Evolutionary conservation across 192 early-diverging fungal species (phyloP).

Genomic region (Linnemannia zychae): DNA sequence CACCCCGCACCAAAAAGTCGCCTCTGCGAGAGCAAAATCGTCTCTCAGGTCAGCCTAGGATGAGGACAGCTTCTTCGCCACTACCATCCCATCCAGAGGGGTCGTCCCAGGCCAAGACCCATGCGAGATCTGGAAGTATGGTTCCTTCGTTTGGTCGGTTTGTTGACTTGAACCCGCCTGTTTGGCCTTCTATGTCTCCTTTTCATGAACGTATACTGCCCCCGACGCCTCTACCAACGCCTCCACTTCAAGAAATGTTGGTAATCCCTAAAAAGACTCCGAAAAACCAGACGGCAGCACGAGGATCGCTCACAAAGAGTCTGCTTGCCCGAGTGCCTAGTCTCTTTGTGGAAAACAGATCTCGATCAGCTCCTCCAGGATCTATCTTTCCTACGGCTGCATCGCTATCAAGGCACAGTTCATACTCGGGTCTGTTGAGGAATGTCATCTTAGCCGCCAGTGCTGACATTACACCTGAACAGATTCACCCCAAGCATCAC

Average conservation of each 20-base stretch:
- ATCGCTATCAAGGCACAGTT: not conserved
- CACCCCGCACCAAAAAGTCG: constrained; percentile 19
- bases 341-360: constrained; percentile 38
- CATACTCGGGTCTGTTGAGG: not conserved
- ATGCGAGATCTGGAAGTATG: not conserved
- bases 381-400: not conserved
- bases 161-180: not conserved
- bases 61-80: not conserved
- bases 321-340: constrained; percentile 4
- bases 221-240: not conserved
- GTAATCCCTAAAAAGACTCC: not conserved
- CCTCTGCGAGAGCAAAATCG: constrained; percentile 2
- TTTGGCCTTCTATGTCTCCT: constrained; percentile 49
- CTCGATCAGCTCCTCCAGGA: constrained; percentile 30
- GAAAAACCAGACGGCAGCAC: not conserved
- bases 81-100: not conserved
- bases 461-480: not conserved
- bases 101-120: not conserved
- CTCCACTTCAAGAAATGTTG: not conserved
- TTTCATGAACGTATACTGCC: constrained; percentile 6
- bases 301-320: not conserved
- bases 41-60: constrained; percentile 13
- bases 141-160: not conserved
- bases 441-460: not conserved
- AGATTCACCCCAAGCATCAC: not conserved